Percentiles rank a stretch among this genome's conserved stretches.
phyloP scores from a whole-genome alignment of 805 yeast genomes.

The Metschnikowia hibisci region DNA sequence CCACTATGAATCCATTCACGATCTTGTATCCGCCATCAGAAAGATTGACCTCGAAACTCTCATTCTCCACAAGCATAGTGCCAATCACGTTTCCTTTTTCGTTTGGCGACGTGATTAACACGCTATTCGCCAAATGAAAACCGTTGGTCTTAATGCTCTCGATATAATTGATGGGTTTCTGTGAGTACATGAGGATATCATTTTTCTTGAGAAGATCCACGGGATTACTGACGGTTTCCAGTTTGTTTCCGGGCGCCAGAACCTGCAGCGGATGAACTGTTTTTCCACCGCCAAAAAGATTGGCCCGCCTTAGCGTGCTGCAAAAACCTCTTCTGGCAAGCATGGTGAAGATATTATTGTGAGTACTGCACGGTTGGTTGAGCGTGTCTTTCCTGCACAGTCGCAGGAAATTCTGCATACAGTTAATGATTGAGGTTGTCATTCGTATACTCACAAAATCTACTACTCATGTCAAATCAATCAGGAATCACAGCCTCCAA shows the following conservation, averaged over 20 bases:
- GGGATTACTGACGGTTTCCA: slow-evolving; percentile 39
- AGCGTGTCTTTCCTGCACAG: too few relatives aligned
- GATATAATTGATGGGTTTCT: slow-evolving; percentile 41
- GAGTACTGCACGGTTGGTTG: background rate
- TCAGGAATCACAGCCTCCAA: slow-evolving; percentile 40
- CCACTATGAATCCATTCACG: slow-evolving; percentile 50
- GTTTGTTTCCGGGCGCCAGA: slow-evolving; percentile 34
- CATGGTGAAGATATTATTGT: background rate
- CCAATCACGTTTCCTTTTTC: slow-evolving; percentile 39
- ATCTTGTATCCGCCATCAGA: slow-evolving; percentile 42
- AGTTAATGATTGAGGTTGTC: background rate
- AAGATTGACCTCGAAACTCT: slow-evolving; percentile 58
- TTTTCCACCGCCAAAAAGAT: slow-evolving; percentile 32
- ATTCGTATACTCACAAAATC: background rate
- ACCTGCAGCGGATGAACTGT: slow-evolving; percentile 9
- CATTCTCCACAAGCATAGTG: slow-evolving; percentile 50
- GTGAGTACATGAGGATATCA: slow-evolving; percentile 40
- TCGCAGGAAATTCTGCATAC: background rate
- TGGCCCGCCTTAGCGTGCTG: slow-evolving; percentile 4
- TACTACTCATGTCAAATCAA: slow-evolving; percentile 36
- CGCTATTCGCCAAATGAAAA: slow-evolving; percentile 53
- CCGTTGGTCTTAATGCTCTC: slow-evolving; percentile 50
- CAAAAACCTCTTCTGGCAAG: background rate
- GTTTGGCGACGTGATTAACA: slow-evolving; percentile 44
- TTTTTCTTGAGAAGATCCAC: slow-evolving; percentile 42